These are phyloP conservation scores for Cynanchum wilfordii DNA, from an alignment of 257 asterid genomes.

Conservation along the genomic window DNA sequence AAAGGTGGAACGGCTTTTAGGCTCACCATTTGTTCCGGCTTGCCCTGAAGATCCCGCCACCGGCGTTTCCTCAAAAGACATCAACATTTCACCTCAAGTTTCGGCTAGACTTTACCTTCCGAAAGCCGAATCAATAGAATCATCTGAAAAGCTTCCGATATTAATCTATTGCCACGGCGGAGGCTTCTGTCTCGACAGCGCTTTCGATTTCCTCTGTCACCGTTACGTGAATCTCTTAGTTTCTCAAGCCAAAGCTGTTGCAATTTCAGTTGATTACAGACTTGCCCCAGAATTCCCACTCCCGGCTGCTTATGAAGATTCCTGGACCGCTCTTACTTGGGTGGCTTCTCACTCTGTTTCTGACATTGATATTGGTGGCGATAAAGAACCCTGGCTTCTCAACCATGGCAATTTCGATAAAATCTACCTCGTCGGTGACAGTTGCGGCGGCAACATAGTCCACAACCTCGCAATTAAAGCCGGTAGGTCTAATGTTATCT, in stretches of 20 bases:
- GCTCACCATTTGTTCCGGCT: constrained; percentile 17
- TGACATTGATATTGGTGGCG: neutral
- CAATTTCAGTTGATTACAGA: constrained; percentile 28
- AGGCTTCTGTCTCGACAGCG: constrained; percentile 25
- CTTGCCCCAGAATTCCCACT: constrained; percentile 49
- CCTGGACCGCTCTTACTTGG: constrained; percentile 34
- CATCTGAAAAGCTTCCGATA: constrained; percentile 24
- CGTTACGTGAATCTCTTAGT: constrained; percentile 10
- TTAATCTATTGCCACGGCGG: constrained; percentile 28
- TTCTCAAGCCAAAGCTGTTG: constrained; percentile 10
- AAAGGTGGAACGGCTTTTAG: constrained; percentile 22
- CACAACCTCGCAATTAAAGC: constrained; percentile 12
- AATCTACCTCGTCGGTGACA: constrained; percentile 30
- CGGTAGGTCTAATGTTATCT: neutral
- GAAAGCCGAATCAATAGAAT: neutral
- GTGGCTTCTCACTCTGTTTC: constrained; percentile 15
- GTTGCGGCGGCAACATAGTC: constrained; percentile 32
- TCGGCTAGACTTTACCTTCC: constrained; percentile 35
- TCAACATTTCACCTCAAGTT: constrained; percentile 19
- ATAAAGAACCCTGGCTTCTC: constrained; percentile 23
- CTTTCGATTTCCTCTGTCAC: constrained; percentile 19
- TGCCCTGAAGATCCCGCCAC: constrained; percentile 15
- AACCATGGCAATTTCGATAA: constrained; percentile 29
- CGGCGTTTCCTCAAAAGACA: constrained; percentile 27
- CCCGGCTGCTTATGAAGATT: constrained; percentile 44